Evolutionary conservation across 1,139 yeast genomes (phyloP).

Genomic region (Ashbya aceris): DNA sequence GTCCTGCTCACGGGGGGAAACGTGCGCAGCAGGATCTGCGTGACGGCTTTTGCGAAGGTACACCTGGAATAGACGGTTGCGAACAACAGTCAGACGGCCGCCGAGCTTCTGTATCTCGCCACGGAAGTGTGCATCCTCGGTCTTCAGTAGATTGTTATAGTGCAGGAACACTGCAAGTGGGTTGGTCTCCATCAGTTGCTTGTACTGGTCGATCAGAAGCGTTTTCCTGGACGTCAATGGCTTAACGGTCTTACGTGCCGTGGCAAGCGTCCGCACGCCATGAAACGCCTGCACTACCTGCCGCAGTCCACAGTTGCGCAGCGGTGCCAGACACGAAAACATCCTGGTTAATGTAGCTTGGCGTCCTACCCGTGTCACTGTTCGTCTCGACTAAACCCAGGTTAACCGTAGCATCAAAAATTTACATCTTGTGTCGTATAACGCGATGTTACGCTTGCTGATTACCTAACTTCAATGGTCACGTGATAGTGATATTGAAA

Average conservation of each 20-base stretch:
- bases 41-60: slow-evolving; percentile 64
- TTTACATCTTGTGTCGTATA: no score
- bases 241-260: slow-evolving; percentile 39
- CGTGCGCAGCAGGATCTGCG: slow-evolving; percentile 63
- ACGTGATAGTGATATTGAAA: no score
- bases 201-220: slow-evolving; percentile 69
- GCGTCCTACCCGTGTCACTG: no score
- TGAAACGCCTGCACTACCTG: no score
- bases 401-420: no score
- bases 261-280: no score
- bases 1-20: slow-evolving; percentile 37
- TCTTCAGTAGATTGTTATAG: slow-evolving; percentile 68
- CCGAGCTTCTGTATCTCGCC: slow-evolving; percentile 54
- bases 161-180: slow-evolving; percentile 70
- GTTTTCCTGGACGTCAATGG: slow-evolving; percentile 65
- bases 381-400: no score
- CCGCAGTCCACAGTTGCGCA: no score
- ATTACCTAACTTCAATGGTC: no score
- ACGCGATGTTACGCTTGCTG: no score
- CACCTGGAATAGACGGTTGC: slow-evolving; percentile 62
- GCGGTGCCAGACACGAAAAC: no score
- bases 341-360: no score
- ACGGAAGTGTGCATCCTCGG: slow-evolving; percentile 58
- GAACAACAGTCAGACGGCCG: slow-evolving; percentile 56
- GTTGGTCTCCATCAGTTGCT: slow-evolving; percentile 55